phyloP scores from a whole-genome alignment of 176 grass and related monocot genomes.

The Phoenix roebelenii region DNA sequence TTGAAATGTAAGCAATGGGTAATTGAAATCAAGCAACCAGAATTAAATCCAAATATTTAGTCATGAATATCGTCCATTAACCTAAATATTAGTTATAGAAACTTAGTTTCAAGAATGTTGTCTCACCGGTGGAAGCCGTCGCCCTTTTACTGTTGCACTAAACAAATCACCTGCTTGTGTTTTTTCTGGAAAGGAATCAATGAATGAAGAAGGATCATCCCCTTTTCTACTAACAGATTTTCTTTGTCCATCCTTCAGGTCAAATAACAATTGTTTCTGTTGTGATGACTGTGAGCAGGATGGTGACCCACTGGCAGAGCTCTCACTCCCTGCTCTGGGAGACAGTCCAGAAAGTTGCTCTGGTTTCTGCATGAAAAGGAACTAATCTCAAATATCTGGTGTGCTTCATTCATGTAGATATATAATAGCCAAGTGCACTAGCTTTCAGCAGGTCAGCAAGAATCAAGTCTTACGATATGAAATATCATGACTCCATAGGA shows the following conservation, averaged over 20 bases:
- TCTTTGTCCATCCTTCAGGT: constrained; percentile 79
- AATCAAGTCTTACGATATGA: background rate
- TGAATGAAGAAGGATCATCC: constrained; percentile 31
- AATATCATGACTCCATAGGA: background rate
- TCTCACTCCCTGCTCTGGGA: constrained; percentile 46
- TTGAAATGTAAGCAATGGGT: no score
- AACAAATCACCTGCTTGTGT: constrained; percentile 94
- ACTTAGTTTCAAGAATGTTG: background rate
- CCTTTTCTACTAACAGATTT: constrained; percentile 80
- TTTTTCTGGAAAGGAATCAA: constrained; percentile 59
- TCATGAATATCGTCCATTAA: no score
- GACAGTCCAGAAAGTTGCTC: constrained; percentile 65
- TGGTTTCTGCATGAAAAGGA: constrained; percentile 44
- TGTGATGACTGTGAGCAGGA: constrained; percentile 55
- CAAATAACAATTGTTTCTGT: constrained; percentile 58
- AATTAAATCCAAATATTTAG: no score
- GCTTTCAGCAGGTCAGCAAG: background rate
- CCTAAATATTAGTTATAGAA: no score
- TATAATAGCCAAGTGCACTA: background rate
- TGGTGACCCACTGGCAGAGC: constrained; percentile 64
- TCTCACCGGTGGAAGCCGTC: constrained; percentile 56
- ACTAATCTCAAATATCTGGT: background rate
- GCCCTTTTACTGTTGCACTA: constrained; percentile 57
- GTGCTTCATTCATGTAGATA: constrained; percentile 8
- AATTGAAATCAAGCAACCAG: no score